A percentile compares a stretch with the other conserved stretches of the same genome.
These are phyloP conservation scores for Cyclotella distinguenda DNA, from an alignment of 108 stramenopile genomes.

Conservation along the genomic window DNA sequence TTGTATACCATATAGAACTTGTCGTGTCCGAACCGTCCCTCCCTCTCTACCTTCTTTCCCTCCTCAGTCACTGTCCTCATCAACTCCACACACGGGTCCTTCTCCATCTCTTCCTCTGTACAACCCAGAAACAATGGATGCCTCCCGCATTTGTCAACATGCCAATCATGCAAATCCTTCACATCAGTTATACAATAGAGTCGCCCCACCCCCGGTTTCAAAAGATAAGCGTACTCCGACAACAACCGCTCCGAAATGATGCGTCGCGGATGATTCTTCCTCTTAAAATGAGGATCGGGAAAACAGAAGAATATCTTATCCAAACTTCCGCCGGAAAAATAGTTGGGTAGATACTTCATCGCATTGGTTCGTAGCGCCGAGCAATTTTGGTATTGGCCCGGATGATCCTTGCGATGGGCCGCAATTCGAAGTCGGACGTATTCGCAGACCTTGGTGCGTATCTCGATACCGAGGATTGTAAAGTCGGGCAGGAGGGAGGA, in stretches of 20 bases:
- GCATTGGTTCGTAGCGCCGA: constrained; percentile 88
- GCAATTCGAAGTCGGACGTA: constrained; percentile 93
- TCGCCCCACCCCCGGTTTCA: constrained; percentile 63
- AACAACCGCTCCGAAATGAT: constrained; percentile 84
- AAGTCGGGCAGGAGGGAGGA: constrained; percentile 69
- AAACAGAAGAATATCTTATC: constrained; percentile 95
- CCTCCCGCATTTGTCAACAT: constrained; percentile 78
- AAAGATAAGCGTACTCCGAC: constrained; percentile 91
- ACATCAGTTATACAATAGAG: constrained; percentile 97
- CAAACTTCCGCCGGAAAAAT: constrained; percentile 57
- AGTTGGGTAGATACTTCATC: constrained; percentile 88
- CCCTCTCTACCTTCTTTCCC: constrained; percentile 92
- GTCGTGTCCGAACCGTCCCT: constrained; percentile 55
- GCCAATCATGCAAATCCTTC: constrained; percentile 94
- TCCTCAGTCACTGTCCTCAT: constrained; percentile 95
- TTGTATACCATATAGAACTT: constrained; percentile 84
- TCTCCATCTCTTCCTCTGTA: constrained; percentile 55
- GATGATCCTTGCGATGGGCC: constrained; percentile 76
- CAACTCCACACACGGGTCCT: constrained; percentile 85
- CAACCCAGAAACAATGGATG: constrained; percentile 85
- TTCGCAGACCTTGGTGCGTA: constrained; percentile 94
- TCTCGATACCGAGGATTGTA: constrained; percentile 92
- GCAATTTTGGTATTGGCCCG: constrained; percentile 81
- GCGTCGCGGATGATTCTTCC: constrained; percentile 94
- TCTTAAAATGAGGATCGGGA: constrained; percentile 98